These are phyloP conservation scores for Elaeis guineensis DNA, from an alignment of 176 grass and related monocot species.

Conservation along the genomic window DNA sequence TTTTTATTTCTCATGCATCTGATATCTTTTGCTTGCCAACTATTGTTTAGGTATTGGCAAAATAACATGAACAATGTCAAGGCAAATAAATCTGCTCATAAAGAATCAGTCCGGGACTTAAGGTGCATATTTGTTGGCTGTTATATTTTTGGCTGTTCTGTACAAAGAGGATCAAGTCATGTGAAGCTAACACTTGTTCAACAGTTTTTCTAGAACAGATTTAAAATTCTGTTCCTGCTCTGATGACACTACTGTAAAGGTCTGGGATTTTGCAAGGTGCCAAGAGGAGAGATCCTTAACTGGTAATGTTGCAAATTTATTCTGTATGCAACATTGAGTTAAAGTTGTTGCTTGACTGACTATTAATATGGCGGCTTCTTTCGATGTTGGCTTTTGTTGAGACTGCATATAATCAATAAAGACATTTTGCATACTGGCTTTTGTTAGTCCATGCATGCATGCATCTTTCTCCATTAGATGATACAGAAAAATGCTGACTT, in stretches of 20 bases:
- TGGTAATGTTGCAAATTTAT: conserved; percentile 77
- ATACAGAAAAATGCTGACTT: no score
- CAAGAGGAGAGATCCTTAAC: conserved; percentile 98
- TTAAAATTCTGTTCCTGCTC: conserved; percentile 99
- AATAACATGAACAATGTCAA: conserved; percentile 99
- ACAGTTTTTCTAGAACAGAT: conserved; percentile 96
- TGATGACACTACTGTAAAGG: conserved; percentile 92
- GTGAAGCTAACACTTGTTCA: conserved; percentile 19
- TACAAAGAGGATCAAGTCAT: conserved; percentile 1
- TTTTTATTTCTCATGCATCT: not conserved
- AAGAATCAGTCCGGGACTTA: conserved; percentile 91
- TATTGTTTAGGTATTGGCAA: conserved; percentile 84
- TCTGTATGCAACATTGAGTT: conserved; percentile 1
- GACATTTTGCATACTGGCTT: no score
- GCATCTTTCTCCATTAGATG: no score
- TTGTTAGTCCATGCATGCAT: no score
- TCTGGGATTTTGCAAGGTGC: conserved; percentile 99
- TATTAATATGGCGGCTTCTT: no score
- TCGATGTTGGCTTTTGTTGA: no score
- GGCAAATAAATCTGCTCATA: conserved; percentile 96
- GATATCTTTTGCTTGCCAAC: conserved; percentile 3
- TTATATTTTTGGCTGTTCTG: conserved; percentile 15
- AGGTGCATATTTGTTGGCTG: conserved; percentile 36
- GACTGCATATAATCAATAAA: no score
- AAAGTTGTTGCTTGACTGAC: no score